phyloP scores from a whole-genome alignment of 2,329 filamentous ascomycete genomes.

The Fusarium piperis region DNA sequence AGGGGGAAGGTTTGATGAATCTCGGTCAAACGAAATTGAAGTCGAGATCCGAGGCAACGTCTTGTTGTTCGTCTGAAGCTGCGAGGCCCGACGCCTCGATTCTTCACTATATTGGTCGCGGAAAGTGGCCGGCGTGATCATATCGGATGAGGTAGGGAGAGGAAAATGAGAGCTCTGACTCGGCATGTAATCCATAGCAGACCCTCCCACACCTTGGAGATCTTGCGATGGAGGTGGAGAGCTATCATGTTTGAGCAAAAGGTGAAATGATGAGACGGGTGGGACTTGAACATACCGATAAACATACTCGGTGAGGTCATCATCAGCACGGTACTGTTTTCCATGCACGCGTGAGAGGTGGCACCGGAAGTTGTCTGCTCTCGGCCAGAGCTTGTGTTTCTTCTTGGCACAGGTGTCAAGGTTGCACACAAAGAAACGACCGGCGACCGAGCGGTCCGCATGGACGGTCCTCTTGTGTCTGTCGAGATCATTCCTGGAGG shows the following conservation, averaged over 20 bases:
- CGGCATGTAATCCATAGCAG: conserved; percentile 36
- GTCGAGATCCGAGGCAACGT: conserved; percentile 14
- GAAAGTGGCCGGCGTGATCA: conserved; percentile 1
- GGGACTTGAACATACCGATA: conserved; percentile 24
- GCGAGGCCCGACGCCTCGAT: conserved; percentile 1
- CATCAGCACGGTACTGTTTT: conserved; percentile 47
- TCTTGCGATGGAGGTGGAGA: conserved; percentile 31
- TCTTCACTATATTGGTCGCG: conserved; percentile 5
- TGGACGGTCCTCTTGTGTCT: conserved; percentile 82
- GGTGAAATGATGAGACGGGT: background rate
- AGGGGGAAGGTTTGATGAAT: conserved; percentile 17
- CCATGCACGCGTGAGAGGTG: conserved; percentile 78
- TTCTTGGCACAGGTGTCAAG: conserved; percentile 36
- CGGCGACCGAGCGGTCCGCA: conserved; percentile 51
- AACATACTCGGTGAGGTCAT: conserved; percentile 51
- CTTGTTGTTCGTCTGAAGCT: conserved; percentile 9
- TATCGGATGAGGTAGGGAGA: conserved; percentile 22
- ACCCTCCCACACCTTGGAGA: conserved; percentile 43
- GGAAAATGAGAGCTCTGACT: conserved; percentile 20
- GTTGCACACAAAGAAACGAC: conserved; percentile 40
- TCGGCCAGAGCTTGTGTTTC: conserved; percentile 75
- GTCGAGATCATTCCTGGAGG: conserved; percentile 82
- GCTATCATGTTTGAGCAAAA: background rate
- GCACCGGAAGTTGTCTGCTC: conserved; percentile 86
- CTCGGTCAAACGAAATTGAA: conserved; percentile 23